Evolutionary conservation across 768 basidiomycete genomes (phyloP).

Genomic region (Hirschioporus abietinus): DNA sequence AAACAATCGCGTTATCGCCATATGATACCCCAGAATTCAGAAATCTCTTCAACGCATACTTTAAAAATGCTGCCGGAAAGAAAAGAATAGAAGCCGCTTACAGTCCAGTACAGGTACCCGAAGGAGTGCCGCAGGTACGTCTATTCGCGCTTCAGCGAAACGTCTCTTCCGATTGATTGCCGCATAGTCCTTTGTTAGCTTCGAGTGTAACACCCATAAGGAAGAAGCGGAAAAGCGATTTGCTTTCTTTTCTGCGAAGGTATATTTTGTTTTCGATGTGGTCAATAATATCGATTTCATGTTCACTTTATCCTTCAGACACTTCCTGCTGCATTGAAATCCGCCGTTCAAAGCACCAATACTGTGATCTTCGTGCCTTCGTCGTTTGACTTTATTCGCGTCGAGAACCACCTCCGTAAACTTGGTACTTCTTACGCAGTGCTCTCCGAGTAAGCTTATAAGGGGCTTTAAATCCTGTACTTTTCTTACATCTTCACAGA

Average conservation of each 20-base stretch:
- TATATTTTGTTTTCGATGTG: conserved; percentile 22
- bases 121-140: conserved; percentile 76
- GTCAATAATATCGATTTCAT: neutral
- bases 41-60: conserved; percentile 63
- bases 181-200: conserved; percentile 61
- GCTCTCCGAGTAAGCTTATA: conserved; percentile 73
- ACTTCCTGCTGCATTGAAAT: conserved; percentile 78
- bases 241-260: conserved; percentile 82
- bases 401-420: conserved; percentile 83
- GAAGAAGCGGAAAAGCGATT: conserved; percentile 88
- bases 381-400: conserved; percentile 92
- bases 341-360: conserved; percentile 88
- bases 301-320: conserved; percentile 38
- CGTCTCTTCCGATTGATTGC: conserved; percentile 1
- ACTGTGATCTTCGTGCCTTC: conserved; percentile 89
- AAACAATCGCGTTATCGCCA: conserved; percentile 81
- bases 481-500: conserved; percentile 32
- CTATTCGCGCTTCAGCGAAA: neutral
- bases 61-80: conserved; percentile 86
- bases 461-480: neutral
- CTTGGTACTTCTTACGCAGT: conserved; percentile 66
- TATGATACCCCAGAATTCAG: conserved; percentile 89
- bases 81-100: conserved; percentile 64
- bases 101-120: conserved; percentile 71
- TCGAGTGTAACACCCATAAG: conserved; percentile 63